Conservation (phyloP, 345 rosid species). For the Bruguiera parviflora region DNA sequence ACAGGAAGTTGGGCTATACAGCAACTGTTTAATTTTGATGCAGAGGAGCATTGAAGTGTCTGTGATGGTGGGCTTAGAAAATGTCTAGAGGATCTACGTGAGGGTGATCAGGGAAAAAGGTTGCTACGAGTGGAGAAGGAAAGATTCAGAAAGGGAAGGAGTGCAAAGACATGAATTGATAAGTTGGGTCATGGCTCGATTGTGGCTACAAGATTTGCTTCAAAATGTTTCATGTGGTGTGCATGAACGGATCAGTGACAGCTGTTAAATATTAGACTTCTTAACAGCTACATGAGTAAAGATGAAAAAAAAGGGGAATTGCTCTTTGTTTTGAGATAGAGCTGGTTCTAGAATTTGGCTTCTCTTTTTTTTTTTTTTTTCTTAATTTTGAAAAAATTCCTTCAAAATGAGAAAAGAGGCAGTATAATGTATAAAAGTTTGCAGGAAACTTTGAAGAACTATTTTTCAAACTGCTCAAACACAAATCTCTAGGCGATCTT, state of each 20-base stretch:
- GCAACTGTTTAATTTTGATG: conserved; percentile 10
- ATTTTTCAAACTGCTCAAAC: not conserved
- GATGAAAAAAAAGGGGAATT: not conserved
- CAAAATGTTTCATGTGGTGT: conserved; percentile 25
- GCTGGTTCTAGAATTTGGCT: conserved; percentile 14
- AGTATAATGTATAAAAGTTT: not conserved
- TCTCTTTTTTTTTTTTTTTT: not conserved
- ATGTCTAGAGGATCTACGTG: not conserved
- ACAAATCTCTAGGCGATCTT: no score
- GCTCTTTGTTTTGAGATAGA: conserved; percentile 12
- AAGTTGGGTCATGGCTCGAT: conserved; percentile 35
- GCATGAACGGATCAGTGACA: conserved; percentile 32
- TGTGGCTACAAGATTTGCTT: conserved; percentile 17
- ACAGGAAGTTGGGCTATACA: not conserved
- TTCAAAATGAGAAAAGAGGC: not conserved
- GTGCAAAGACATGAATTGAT: conserved; percentile 1
- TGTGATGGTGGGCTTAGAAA: conserved; percentile 15
- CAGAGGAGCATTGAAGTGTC: conserved; percentile 20
- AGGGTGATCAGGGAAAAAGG: not conserved
- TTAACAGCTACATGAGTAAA: conserved; percentile 33
- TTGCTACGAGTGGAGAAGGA: not conserved
- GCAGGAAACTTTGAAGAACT: not conserved
- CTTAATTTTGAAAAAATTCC: not conserved
- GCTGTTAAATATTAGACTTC: conserved; percentile 59
- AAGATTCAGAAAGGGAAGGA: not conserved